Evolutionary conservation across 2,329 filamentous ascomycete species (phyloP).

Genomic region (Chrysosporium queenslandicum): DNA sequence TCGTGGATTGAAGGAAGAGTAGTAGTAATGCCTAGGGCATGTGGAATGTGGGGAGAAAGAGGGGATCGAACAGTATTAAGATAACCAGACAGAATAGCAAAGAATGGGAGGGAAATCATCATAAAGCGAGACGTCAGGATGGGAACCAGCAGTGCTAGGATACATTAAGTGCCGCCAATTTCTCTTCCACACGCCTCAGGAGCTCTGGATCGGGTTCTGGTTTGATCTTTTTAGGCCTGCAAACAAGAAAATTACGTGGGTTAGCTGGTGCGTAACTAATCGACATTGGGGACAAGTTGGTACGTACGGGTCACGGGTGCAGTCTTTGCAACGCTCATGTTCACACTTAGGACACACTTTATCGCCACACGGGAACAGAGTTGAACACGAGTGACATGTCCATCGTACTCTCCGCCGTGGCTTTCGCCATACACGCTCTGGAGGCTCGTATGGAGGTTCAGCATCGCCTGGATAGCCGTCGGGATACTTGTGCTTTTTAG

Average conservation of each 20-base stretch:
- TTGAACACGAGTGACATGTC: slow-evolving; percentile 34
- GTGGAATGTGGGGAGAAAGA: background rate
- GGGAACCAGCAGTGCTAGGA: slow-evolving; percentile 4
- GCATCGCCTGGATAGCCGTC: slow-evolving; percentile 39
- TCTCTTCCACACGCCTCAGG: slow-evolving; percentile 32
- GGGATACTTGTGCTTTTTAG: slow-evolving; percentile 36
- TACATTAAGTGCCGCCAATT: slow-evolving; percentile 22
- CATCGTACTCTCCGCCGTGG: slow-evolving; percentile 33
- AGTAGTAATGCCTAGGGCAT: background rate
- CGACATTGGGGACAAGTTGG: background rate
- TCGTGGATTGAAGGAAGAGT: slow-evolving; percentile 7
- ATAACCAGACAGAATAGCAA: background rate
- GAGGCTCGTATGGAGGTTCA: slow-evolving; percentile 28
- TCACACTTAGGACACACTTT: slow-evolving; percentile 32
- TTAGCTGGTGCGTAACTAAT: slow-evolving; percentile 1
- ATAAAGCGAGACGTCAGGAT: background rate
- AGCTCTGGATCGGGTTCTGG: slow-evolving; percentile 33
- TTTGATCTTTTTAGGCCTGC: slow-evolving; percentile 34
- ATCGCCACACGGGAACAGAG: slow-evolving; percentile 26
- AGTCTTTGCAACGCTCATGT: slow-evolving; percentile 34
- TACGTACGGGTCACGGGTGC: slow-evolving; percentile 36
- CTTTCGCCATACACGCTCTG: slow-evolving; percentile 31
- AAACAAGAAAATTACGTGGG: background rate
- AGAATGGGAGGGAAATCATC: background rate
- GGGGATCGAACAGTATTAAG: background rate